Evolutionary conservation across 2,329 filamentous ascomycete species (phyloP), one percentile per base, ranked within the genome.

Genomic region (Cladophialophora carrionii): DNA sequence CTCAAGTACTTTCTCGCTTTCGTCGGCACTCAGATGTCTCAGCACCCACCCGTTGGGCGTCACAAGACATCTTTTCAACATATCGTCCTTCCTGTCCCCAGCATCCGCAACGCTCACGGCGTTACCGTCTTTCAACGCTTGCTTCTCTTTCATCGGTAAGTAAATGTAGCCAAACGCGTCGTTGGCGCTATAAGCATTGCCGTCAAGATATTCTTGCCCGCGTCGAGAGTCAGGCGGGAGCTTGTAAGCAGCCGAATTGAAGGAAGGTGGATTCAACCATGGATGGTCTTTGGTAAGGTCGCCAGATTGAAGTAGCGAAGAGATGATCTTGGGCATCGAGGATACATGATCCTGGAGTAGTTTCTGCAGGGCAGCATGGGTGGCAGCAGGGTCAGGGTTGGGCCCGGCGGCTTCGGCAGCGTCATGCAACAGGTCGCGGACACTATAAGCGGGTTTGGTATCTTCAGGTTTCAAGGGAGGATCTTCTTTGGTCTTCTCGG

Each of bases 41-140:
- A 82, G 72, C 3, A 81, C 75, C 60, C 76, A 78, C 2, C 80
- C 80, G 26, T 76, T 74, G 12, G 81, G 80, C 10, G 77, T 81
- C 59, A 82, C 78, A 29, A 82, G 71, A 59, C 78, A 78, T 41
- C 78, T 75, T 31, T 76, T 73, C 58, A 80, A 78, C n/a, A 80
- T 70, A 48, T 74, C 69, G 34, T 72, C 72, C 32, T 74, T 74
- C 6, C 76, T 74, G 10, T 71, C 67, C 31, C 66, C 67, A 22
- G 61, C 63, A 55, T 72, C 71, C 14, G 77, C 76, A 43, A 80
- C 70, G 29, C 76, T 76, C 46, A 82, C 73, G 4, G 78, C 74
- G 64, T 80, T 75, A 24, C 80, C 80, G 31, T 76, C 76, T 24
- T 77, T 74, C 17, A 81, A 66, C 22, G 74, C 70, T 69, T 76